Base-by-base conservation (phyloP, 495 filamentous ascomycete species). In the Daldinia childiae region DNA sequence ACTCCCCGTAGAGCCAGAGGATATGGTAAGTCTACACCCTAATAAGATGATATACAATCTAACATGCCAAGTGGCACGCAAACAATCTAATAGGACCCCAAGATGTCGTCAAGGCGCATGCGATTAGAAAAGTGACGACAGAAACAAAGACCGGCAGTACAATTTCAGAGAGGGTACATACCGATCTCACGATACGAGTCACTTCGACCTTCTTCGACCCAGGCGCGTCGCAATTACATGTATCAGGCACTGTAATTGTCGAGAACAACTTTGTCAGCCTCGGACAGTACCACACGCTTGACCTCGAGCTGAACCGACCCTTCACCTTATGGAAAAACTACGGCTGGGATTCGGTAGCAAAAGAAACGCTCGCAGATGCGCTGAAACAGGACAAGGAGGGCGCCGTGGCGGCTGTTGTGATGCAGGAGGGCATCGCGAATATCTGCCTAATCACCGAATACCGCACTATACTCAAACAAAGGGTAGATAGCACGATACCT, bases 371-470 rank as follows among this genome's bases (percentile, higher is more conserved):
- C 5, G 85, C 87, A 58, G 94, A 97, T 77, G 92, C 94, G 1
- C 83, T 93, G 2, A 90, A 92, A 74, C 87, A 90, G 69, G 86
- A 90, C 30, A 90, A 92, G 36, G 88, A 90, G 17, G 93, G 92
- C 0, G 91, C 94, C 69, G 87, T 95, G 21, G 90, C 92, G 45
- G 95, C 95, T 1, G 90, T 98, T 1, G 90, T 98, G 5, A 96
- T 98, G 93, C 92, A 97, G 66, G 95, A 98, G 72, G 95, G 95
- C 0, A 69, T 96, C 38, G 94, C 96, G 57, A 95, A 97, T 82
- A 91, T 99, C 61, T 97, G 93, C 78, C 86, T 97, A 19, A 93
- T 99, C 68, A 96, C 94, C 11, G 93, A 97, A 63, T 90, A 92
- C 75, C 93, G 93, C 68, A 98, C 95, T 2, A 85, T 98, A 68